phyloP scores from a whole-genome alignment of 2,329 filamentous ascomycete genomes.

The Diplodia intermedia region DNA sequence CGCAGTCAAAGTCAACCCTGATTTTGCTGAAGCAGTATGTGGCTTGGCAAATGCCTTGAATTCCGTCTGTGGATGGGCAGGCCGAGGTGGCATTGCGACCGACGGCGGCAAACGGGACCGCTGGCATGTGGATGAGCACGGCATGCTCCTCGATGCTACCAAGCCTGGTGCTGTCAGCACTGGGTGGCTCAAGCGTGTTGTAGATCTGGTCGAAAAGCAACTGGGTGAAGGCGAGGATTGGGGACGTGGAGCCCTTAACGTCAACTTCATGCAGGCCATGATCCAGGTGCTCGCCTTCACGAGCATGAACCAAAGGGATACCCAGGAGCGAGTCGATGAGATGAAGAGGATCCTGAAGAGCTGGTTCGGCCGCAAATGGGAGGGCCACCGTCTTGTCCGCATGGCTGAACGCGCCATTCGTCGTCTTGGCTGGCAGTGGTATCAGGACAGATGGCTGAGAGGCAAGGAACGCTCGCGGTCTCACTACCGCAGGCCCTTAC shows the following conservation, averaged over 20 bases:
- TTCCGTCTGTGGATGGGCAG: constrained; percentile 94
- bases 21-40: constrained; percentile 96
- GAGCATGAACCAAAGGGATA: constrained; percentile 42
- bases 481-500: constrained; percentile 73
- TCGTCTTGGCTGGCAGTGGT: constrained; percentile 82
- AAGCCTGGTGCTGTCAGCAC: constrained; percentile 65
- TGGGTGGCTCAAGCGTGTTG: constrained; percentile 88
- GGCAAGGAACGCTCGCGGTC: constrained; percentile 62
- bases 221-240: constrained; percentile 84
- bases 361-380: constrained; percentile 81
- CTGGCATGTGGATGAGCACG: constrained; percentile 89
- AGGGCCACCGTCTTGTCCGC: constrained; percentile 83
- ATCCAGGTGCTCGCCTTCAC: constrained; percentile 55
- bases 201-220: constrained; percentile 88
- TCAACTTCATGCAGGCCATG: constrained; percentile 50
- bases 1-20: constrained; percentile 88
- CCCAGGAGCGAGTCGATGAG: constrained; percentile 47
- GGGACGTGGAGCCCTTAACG: constrained; percentile 73
- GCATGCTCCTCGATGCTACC: constrained; percentile 79
- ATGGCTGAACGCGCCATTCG: constrained; percentile 85
- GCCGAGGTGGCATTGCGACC: constrained; percentile 84
- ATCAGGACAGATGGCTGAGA: constrained; percentile 77
- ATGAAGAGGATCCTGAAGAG: constrained; percentile 48
- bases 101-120: constrained; percentile 77
- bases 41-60: constrained; percentile 93